Evolutionary conservation across 805 yeast genomes (phyloP), one percentile per base, ranked within the genome.

Genomic region (Sugiyamaella lignohabitans): DNA sequence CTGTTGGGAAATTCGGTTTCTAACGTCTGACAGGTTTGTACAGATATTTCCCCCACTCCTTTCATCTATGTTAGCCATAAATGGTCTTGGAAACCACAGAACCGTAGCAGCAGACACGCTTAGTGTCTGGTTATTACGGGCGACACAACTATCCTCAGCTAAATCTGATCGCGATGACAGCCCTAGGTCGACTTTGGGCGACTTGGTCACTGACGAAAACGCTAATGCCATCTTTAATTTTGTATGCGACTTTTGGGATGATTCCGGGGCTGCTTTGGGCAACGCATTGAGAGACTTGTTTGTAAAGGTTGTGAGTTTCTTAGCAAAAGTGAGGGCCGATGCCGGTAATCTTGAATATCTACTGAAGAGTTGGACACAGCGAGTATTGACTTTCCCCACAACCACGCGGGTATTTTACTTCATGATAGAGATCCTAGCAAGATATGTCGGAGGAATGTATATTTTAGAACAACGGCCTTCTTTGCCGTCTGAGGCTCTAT

Each of bases 211-310:
- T 1, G 53, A 45, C 14, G 37, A 46, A 5, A 60, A 55, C 20
- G 51, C 55, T 16, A 51, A 58, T 41, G 21, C 22, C 3, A 49
- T 65, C 5, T 62, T 65, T 40, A 52, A 53, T 34, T 83, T 75
- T 59, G 72, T 83, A 11, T 64, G 82, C 34, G 88, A 80, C 53
- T 80, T 76, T 59, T 80, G 88, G 80, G 78, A 77, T 45, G 85
- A 81, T 43, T 75, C 85, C 1, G 80, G 83, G 3, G 78, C 84
- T 1, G 80, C 94, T 0, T 61, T 85, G 22, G 78, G 82, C 4
- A 85, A 83, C 57, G 81, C 94, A 0, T 61, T 86, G 44, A 74
- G 71, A 46, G 84, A 79, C 27, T 58, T 87, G 40, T 74, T 87
- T 41, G 45, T 61, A 2, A 86, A 82, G 54, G 57, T 82, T 42